These are phyloP conservation scores for Aspergillus biplanus DNA, from an alignment of 495 filamentous ascomycete species.

Conservation along the genomic window DNA sequence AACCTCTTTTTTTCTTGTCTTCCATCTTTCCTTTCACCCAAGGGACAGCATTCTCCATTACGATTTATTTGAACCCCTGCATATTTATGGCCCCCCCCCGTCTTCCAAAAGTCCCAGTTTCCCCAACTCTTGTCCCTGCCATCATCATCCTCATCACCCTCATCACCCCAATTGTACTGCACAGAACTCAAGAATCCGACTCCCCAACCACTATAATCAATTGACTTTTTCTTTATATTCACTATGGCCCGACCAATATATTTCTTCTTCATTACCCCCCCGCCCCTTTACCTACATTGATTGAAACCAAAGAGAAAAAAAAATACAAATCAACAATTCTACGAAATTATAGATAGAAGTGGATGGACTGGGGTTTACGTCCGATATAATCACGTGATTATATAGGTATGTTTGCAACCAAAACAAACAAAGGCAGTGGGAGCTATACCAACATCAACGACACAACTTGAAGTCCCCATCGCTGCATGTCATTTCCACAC, in stretches of 20 bases:
- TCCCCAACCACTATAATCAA: conserved; percentile 12
- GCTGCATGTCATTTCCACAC: too few species aligned
- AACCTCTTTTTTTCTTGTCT: conserved; percentile 18
- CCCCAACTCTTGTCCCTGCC: not conserved
- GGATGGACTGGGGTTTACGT: not conserved
- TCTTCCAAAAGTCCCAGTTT: not conserved
- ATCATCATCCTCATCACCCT: not conserved
- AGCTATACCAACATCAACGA: conserved; percentile 5
- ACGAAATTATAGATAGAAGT: not conserved
- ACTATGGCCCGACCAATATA: not conserved
- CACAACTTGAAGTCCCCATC: too few species aligned
- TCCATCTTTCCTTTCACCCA: not conserved
- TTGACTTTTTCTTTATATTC: conserved; percentile 15
- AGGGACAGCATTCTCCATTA: not conserved
- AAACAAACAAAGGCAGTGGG: not conserved
- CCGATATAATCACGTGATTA: not conserved
- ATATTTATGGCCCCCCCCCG: not conserved
- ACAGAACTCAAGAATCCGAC: conserved; percentile 17
- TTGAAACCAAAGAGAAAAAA: not conserved
- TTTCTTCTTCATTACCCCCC: not conserved
- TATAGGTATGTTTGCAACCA: not conserved
- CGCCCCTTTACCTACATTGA: not conserved
- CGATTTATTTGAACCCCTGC: not conserved
- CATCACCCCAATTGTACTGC: conserved; percentile 16
- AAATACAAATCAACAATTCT: not conserved